Conservation (phyloP, 345 rosid species). For the Xanthoceras sorbifolium region DNA sequence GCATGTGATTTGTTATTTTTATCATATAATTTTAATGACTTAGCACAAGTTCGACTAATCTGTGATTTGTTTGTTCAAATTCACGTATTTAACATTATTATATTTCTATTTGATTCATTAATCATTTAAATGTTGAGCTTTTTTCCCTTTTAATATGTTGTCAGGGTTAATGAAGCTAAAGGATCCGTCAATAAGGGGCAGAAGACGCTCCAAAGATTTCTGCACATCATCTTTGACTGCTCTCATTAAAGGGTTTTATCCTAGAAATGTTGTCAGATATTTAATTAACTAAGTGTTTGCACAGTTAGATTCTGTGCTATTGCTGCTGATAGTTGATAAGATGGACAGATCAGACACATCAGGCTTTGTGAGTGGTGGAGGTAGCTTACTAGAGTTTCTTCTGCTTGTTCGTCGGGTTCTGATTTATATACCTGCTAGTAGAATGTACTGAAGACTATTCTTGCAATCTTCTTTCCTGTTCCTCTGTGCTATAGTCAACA, state of each 20-base stretch:
- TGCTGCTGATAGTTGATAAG: conserved; percentile 23
- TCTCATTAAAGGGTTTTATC: conserved; percentile 53
- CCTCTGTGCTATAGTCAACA: conserved; percentile 10
- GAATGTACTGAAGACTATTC: conserved; percentile 28
- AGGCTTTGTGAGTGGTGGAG: conserved; percentile 91
- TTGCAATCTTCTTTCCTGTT: conserved; percentile 10
- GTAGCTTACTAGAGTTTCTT: conserved; percentile 27
- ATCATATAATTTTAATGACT: neutral
- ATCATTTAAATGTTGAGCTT: neutral
- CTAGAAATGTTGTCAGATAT: conserved; percentile 58
- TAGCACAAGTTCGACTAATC: neutral
- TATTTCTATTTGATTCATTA: neutral
- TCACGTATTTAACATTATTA: neutral
- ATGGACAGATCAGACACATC: conserved; percentile 92
- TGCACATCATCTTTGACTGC: conserved; percentile 27
- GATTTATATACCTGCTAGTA: conserved; percentile 25
- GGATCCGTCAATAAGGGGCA: conserved; percentile 40
- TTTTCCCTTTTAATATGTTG: conserved; percentile 16
- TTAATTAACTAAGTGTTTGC: conserved; percentile 17
- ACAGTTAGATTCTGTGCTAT: conserved; percentile 12
- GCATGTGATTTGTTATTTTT: neutral
- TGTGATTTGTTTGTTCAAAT: neutral
- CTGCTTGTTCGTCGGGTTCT: conserved; percentile 33
- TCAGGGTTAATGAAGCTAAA: conserved; percentile 52
- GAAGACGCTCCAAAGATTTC: conserved; percentile 42